Base-by-base conservation (phyloP, 176 grass and related monocot genomes). In the Raddia distichophylla region DNA sequence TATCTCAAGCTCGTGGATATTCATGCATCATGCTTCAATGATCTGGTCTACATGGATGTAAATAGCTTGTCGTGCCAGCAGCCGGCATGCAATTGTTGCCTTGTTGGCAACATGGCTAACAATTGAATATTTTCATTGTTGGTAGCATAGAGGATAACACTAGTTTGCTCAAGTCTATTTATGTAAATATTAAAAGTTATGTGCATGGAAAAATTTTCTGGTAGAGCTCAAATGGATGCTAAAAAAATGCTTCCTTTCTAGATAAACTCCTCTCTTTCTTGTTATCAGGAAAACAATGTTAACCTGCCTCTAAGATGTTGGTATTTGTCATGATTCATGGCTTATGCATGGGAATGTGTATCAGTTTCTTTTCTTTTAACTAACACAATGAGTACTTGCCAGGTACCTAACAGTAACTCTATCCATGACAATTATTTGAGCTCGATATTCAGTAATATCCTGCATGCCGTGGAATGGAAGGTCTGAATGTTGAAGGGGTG, bases 401-500 rank as follows among this genome's bases (percentile, higher is more conserved):
- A 85, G 77, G 72, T 76, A 71, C 49, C 14, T 2, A 20, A 4
- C 57, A 54, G 27, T 32, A 43, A 70, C 6, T 68, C 9, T 63
- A 56, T 65, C 64, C 14, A 76, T 81, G 56, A 58, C 47, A 64
- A 80, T 33, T 57, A 44, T 86, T 13, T 82, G 57, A 77, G 78
- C 8, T 52, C 8, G 0, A 8, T 54, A 72, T 85, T 59, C 0
- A 5, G 44, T 46, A 51, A 61, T 35, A 37, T 82, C 44, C 2
- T 77, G 14, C 64, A 82, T 82, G 80, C 48, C 54, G 13, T 2
- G 46, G 42, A 77, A 93, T 93, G 91, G 81, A 90, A 16, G 77
- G 48, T 75, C 50, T 69, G 42, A 83, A 53, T 60, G 81, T 58
- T 14, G 64, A 75, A 74, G 75, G 40, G 50, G 17, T 69, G 27